Evolutionary conservation across 805 yeast genomes (phyloP), one percentile per base, ranked within the genome.

Genomic region (Myxozyma sirexii): DNA sequence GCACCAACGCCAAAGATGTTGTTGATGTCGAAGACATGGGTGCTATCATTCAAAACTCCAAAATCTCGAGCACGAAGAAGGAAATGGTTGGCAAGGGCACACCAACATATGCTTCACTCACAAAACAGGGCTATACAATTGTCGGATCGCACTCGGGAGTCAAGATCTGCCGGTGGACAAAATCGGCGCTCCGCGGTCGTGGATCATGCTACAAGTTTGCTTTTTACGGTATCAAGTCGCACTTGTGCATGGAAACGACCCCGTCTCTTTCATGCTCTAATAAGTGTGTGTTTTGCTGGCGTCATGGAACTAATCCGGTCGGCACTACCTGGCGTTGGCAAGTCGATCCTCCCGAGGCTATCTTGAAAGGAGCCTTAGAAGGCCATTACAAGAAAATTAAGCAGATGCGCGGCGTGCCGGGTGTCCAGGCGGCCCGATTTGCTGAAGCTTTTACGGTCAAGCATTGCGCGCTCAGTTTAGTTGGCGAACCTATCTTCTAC

Each of bases 291-390:
- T 91, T 91, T 71, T 91, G 97, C 76, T 91, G 97, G 97, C 82
- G 97, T 72, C 97, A 91, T 74, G 97, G 97, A 50, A 91, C 97
- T 1, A 92, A 91, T 70, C 97, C 97, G 0, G 97, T 92, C 1
- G 97, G 97, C 17, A 91, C 96, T 29, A 86, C 87, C 61, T 91
- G 97, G 97, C 79, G 97, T 69, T 91, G 97, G 97, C 93, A 90
- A 69, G 88, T 90, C 13, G 97, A 91, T 73, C 85, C 87, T 21
- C 97, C 97, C 0, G 92, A 89, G 67, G 85, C 79, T 61, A 89
- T 91, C 52, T 71, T 91, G 57, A 83, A 88, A 47, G 97, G 97
- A 29, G 97, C 97, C 0, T 74, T 91, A 46, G 84, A 81, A 64
- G 97, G 96, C 2, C 97, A 91, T 72, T 92, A 92, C 73, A 84